Evolutionary conservation across 805 yeast genomes (phyloP).

Genomic region (Soucietia sequanensis): DNA sequence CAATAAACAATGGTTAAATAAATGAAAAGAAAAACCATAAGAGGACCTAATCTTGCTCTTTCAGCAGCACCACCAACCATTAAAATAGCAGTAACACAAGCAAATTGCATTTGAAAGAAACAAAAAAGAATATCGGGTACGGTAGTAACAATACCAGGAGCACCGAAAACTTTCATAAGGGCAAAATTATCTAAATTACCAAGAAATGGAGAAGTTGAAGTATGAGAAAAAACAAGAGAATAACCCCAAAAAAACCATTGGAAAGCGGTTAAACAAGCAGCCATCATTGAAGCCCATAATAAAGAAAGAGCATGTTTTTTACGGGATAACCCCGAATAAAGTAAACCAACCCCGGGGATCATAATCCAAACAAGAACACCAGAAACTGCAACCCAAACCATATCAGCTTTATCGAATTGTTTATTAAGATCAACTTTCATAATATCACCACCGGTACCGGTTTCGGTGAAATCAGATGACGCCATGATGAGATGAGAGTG

Average conservation of each 20-base stretch:
- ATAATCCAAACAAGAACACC: slow-evolving; percentile 87
- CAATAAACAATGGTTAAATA: slow-evolving; percentile 97
- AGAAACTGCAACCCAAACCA: slow-evolving; percentile 83
- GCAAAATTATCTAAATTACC: slow-evolving; percentile 84
- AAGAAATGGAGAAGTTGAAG: slow-evolving; percentile 59
- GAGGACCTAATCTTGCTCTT: slow-evolving; percentile 93
- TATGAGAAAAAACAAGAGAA: slow-evolving; percentile 79
- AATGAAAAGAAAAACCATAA: slow-evolving; percentile 89
- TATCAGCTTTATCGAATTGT: slow-evolving; percentile 69
- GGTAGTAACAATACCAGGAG: slow-evolving; percentile 61
- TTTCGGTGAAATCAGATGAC: slow-evolving; percentile 47
- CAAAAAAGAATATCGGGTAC: slow-evolving; percentile 92
- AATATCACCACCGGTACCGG: slow-evolving; percentile 80
- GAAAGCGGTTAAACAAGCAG: slow-evolving; percentile 76
- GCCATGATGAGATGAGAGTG: too few relatives aligned
- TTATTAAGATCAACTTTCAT: slow-evolving; percentile 68
- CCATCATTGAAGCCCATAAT: slow-evolving; percentile 92
- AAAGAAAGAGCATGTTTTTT: slow-evolving; percentile 94
- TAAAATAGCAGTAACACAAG: slow-evolving; percentile 86
- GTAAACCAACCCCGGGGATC: slow-evolving; percentile 94
- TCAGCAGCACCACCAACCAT: slow-evolving; percentile 98
- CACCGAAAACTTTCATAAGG: slow-evolving; percentile 78
- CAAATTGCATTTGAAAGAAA: slow-evolving; percentile 96
- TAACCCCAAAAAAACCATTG: slow-evolving; percentile 99
- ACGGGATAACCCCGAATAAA: slow-evolving; percentile 91